These are phyloP conservation scores for Saccharomyces kudriavzevii DNA, from an alignment of 805 yeast genomes.

Conservation along the genomic window DNA sequence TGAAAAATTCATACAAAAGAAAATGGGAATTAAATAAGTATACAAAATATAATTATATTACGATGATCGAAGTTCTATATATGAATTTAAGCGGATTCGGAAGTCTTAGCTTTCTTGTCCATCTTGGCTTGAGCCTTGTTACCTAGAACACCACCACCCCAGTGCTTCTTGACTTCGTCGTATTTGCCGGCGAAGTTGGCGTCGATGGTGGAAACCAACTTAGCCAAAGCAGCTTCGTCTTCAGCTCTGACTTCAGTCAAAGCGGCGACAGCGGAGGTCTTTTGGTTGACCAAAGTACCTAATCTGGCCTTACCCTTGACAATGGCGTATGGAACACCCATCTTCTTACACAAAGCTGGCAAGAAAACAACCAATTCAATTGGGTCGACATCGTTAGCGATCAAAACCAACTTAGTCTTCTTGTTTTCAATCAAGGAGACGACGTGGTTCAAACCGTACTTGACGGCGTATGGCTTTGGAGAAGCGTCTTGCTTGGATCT, in stretches of 20 bases:
- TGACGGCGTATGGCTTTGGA: constrained; percentile 92
- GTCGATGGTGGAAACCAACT: constrained; percentile 85
- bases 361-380: constrained; percentile 93
- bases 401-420: constrained; percentile 94
- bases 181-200: constrained; percentile 88
- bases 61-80: neutral
- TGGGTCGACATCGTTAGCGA: constrained; percentile 99
- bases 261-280: constrained; percentile 96
- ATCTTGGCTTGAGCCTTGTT: constrained; percentile 81
- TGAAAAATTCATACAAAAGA: constrained; percentile 6
- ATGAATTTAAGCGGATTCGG: constrained; percentile 29
- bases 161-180: constrained; percentile 95
- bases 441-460: constrained; percentile 99
- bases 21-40: constrained; percentile 8
- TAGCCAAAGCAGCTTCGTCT: constrained; percentile 91
- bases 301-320: constrained; percentile 98
- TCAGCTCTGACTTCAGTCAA: constrained; percentile 89
- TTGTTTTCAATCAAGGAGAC: constrained; percentile 95
- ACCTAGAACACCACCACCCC: constrained; percentile 99
- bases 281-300: constrained; percentile 95
- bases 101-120: constrained; percentile 64
- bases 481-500: constrained; percentile 94
- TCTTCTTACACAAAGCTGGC: constrained; percentile 98
- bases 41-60: constrained; percentile 1
- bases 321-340: constrained; percentile 99